Evolutionary conservation across 108 stramenopile genomes (phyloP), one percentile per base, ranked within the genome.

Genomic region (Aurantiochytrium sp.): DNA sequence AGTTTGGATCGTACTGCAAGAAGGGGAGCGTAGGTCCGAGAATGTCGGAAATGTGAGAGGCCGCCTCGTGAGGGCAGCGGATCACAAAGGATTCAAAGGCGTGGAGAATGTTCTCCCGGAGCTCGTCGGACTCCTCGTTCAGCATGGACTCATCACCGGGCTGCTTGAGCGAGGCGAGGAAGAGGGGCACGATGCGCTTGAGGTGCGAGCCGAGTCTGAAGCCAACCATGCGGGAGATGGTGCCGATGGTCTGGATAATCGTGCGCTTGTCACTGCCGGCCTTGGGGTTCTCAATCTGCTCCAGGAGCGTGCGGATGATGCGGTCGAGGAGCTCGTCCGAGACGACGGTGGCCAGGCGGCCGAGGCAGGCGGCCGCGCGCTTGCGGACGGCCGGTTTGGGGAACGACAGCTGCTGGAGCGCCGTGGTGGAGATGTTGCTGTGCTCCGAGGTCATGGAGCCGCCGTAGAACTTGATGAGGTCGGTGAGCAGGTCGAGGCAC

Each of bases 1-100:
- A 99, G 87, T 99, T 99, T 3, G 98, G 98, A 90, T 99, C 98
- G 90, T 95, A 98, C 69, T 93, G 92, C 96, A 96, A 96, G 91
- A 96, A 98, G 6, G 93, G 93, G 69, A 97, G 89, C 1, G 95
- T 91, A 1, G 95, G 45, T 32, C n/a, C 50, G 37, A 22, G 52
- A n/a, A 81, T n/a, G 4, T 54, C 50, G 6, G 4, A 90, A 91
- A 98, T 88, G 90, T 96, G 96, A 24, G 96, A 94, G 81, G 96
- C 90, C 45, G 97, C 94, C 93, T 98, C 96, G n/a, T 91, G 90
- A 6, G 98, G 97, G 91, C 97, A 98, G 36, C 96, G 92, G 87
- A 94, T 87, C 31, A 98, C 96, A 89, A 99, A 97, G 5, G 94
- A 94, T 88, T 97, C 97, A 88, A 98, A 96, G 68, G 97, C 98